Evolutionary conservation across 257 asterid genomes (phyloP), one percentile per base, ranked within the genome.

Genomic region (Solanum boliviense): DNA sequence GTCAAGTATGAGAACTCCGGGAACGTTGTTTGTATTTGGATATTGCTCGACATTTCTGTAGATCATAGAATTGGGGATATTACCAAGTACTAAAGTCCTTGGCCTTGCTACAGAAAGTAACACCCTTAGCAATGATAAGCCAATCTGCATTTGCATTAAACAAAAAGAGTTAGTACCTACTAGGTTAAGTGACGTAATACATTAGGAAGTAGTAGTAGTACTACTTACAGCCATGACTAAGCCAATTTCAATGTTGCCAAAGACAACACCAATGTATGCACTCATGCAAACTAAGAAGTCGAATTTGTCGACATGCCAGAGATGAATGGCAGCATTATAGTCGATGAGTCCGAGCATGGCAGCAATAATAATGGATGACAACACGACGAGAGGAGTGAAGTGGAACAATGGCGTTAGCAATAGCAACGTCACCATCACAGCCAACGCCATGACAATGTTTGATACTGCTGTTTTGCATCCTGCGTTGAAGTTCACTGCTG

Each of bases 381-480:
- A 92, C 10, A 97, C 99, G 76, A 97, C 99, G 2, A 93, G 87
- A 1, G 99, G 99, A 9, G 99, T 97, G 97, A 93, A 95, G 60
- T 95, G 96, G 88, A 97, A 96, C 65, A 97, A 73, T 4, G 99
- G 99, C 0, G 99, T 96, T 6, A 97, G 91, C 52, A 95, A 85
- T n/a, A 97, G 71, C 88, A 97, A 81, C 12, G 98, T 94, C 18
- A 96, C 79, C 99, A 95, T 94, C 48, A 97, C 99, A 4, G 99
- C 96, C 1, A 97, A 15, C 5, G 99, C 99, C 99, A 97, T 97
- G 73, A 96, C 97, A 4, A 97, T 94, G 92, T 97, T 97, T 0
- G 99, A 96, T 11, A 97, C 98, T 32, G 99, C 99, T 1, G 98
- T 96, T 82, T 97, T 97, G 92, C 99, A 97, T 23, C 99, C 99